Evolutionary conservation across 2,329 filamentous ascomycete species (phyloP).

Genomic region (Aspergillus amoenus): DNA sequence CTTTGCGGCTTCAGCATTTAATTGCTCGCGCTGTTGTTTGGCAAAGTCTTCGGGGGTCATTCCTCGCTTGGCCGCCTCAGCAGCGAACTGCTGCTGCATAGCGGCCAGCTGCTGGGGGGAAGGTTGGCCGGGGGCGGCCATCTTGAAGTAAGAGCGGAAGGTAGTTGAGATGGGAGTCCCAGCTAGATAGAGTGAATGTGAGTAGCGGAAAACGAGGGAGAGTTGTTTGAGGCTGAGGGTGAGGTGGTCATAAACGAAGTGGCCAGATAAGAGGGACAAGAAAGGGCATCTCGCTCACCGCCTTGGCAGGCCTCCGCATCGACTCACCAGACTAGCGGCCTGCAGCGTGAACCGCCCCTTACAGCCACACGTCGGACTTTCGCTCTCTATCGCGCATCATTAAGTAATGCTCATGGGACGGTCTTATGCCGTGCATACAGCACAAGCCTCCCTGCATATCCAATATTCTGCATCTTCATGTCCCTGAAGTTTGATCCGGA

Average conservation of each 20-base stretch:
- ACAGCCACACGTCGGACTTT: neutral
- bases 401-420: neutral
- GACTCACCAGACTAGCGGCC: neutral
- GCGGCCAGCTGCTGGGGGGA: slow-evolving; percentile 80
- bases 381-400: neutral
- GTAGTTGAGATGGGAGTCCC: neutral
- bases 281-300: slow-evolving; percentile 14
- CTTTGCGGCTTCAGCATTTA: slow-evolving; percentile 51
- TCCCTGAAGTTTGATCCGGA: slow-evolving; percentile 42
- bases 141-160: slow-evolving; percentile 18
- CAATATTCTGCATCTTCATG: slow-evolving; percentile 32
- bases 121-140: slow-evolving; percentile 51
- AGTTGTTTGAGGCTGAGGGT: neutral
- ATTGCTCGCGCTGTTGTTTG: slow-evolving; percentile 53
- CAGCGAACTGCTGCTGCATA: slow-evolving; percentile 79
- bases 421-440: slow-evolving; percentile 10
- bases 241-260: slow-evolving; percentile 16
- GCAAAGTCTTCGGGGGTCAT: slow-evolving; percentile 85
- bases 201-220: neutral
- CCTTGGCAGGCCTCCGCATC: slow-evolving; percentile 9
- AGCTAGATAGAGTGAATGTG: neutral
- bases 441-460: neutral
- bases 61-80: slow-evolving; percentile 79
- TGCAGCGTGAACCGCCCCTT: neutral
- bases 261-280: slow-evolving; percentile 21